phyloP scores from a whole-genome alignment of 2,329 filamentous ascomycete genomes.

The Sporothrix dimorphospora region DNA sequence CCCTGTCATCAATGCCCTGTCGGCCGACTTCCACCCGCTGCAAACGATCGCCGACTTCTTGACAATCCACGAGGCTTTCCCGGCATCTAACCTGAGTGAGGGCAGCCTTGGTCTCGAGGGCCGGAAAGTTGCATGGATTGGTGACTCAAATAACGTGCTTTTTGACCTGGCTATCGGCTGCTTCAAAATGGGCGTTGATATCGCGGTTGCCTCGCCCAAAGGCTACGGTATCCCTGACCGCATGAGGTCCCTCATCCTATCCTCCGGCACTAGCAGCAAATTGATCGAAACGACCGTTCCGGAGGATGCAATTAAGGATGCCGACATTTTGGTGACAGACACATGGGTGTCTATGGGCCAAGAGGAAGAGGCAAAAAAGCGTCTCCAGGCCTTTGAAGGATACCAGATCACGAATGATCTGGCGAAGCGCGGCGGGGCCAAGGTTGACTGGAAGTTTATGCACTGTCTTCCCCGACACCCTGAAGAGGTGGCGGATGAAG shows the following conservation, averaged over 20 bases:
- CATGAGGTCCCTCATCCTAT: constrained; percentile 74
- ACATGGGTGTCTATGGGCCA: constrained; percentile 99
- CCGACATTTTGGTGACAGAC: constrained; percentile 91
- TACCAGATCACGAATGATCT: constrained; percentile 91
- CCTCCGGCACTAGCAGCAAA: constrained; percentile 61
- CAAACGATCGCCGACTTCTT: constrained; percentile 94
- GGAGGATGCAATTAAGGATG: constrained; percentile 81
- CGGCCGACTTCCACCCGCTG: constrained; percentile 88
- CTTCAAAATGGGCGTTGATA: constrained; percentile 81
- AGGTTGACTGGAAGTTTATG: constrained; percentile 95
- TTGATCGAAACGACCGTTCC: constrained; percentile 77
- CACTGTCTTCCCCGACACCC: constrained; percentile 91
- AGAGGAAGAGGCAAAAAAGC: constrained; percentile 78
- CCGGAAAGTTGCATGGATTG: constrained; percentile 92
- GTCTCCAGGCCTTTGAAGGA: constrained; percentile 79
- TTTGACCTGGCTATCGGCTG: constrained; percentile 90
- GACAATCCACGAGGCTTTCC: constrained; percentile 81
- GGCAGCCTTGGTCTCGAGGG: constrained; percentile 70
- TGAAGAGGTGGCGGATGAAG: constrained; percentile 92
- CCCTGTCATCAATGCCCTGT: constrained; percentile 85
- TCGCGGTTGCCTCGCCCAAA: constrained; percentile 82
- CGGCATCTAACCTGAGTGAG: constrained; percentile 45
- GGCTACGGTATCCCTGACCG: constrained; percentile 78
- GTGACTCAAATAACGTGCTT: constrained; percentile 95
- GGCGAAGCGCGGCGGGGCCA: constrained; percentile 81